phyloP scores from a whole-genome alignment of 2,329 filamentous ascomycete genomes.

The Botryotinia convoluta region DNA sequence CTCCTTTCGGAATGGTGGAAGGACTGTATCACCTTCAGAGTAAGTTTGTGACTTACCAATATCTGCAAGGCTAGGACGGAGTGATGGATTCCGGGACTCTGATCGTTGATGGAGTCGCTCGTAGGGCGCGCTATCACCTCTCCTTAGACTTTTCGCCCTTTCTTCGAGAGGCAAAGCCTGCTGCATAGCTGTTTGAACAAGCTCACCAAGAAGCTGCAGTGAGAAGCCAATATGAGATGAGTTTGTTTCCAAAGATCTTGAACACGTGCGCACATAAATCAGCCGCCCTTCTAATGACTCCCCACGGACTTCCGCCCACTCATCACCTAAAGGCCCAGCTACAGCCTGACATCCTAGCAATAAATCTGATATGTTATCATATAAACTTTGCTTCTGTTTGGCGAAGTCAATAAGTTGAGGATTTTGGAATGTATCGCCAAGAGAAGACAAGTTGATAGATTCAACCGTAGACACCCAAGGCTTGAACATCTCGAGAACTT shows the following conservation, averaged over 20 bases:
- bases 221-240: constrained; percentile 86
- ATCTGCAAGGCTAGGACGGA: constrained; percentile 33
- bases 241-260: constrained; percentile 78
- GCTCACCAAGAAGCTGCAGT: constrained; percentile 80
- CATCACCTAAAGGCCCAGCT: constrained; percentile 86
- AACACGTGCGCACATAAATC: constrained; percentile 73
- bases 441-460: constrained; percentile 80
- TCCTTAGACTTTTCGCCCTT: constrained; percentile 50
- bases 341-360: constrained; percentile 85
- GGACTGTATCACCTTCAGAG: constrained; percentile 49
- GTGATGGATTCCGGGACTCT: constrained; percentile 47
- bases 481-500: constrained; percentile 83
- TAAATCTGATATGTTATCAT: constrained; percentile 89
- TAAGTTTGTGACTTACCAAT: constrained; percentile 56
- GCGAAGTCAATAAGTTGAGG: constrained; percentile 85
- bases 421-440: constrained; percentile 76
- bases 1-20: constrained; percentile 57
- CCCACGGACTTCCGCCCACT: constrained; percentile 91
- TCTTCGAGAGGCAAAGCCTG: constrained; percentile 39
- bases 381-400: constrained; percentile 86
- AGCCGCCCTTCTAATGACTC: constrained; percentile 86
- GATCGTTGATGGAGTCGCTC: constrained; percentile 54
- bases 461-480: constrained; percentile 89
- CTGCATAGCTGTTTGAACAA: constrained; percentile 60
- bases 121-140: constrained; percentile 58